Conservation (phyloP, 768 basidiomycete species). For the Suillus alpinus region DNA sequence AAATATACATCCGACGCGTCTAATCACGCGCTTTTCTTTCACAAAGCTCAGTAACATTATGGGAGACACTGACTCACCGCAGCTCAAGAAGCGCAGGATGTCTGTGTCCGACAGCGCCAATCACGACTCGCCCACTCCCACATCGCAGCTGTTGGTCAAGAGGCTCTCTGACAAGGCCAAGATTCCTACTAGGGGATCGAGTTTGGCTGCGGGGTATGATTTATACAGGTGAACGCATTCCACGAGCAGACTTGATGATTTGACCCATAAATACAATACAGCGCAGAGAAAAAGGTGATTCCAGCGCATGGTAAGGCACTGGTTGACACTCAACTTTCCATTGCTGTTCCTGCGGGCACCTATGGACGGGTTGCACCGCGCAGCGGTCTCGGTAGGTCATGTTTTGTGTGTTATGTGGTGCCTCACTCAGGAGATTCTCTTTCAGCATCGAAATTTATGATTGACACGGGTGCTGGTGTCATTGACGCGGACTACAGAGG, state of each 20-base stretch:
- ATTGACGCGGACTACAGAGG: slow-evolving; percentile 97
- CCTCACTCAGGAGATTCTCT: slow-evolving; percentile 1
- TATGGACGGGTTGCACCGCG: slow-evolving; percentile 97
- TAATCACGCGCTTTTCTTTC: slow-evolving; percentile 14
- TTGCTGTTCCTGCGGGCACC: slow-evolving; percentile 90
- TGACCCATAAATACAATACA: slow-evolving; percentile 28
- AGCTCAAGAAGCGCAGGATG: slow-evolving; percentile 61
- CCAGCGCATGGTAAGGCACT: slow-evolving; percentile 92
- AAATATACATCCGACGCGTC: slow-evolving; percentile 17
- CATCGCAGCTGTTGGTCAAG: slow-evolving; percentile 72
- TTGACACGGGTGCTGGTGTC: slow-evolving; percentile 96
- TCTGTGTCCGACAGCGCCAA: slow-evolving; percentile 46
- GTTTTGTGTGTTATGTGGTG: not conserved
- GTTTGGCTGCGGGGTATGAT: slow-evolving; percentile 91
- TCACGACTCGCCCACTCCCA: slow-evolving; percentile 33
- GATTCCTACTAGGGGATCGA: slow-evolving; percentile 83
- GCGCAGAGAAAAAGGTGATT: slow-evolving; percentile 80
- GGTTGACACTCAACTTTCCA: slow-evolving; percentile 86
- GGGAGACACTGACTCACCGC: slow-evolving; percentile 29
- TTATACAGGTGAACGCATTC: slow-evolving; percentile 67
- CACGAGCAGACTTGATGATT: too few species aligned
- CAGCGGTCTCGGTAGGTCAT: slow-evolving; percentile 81
- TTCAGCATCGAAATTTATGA: slow-evolving; percentile 93
- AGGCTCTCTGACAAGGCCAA: slow-evolving; percentile 78
- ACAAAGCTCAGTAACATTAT: slow-evolving; percentile 1